phyloP scores from a whole-genome alignment of 2,329 filamentous ascomycete genomes.

The Achaetomium macrosporum region DNA sequence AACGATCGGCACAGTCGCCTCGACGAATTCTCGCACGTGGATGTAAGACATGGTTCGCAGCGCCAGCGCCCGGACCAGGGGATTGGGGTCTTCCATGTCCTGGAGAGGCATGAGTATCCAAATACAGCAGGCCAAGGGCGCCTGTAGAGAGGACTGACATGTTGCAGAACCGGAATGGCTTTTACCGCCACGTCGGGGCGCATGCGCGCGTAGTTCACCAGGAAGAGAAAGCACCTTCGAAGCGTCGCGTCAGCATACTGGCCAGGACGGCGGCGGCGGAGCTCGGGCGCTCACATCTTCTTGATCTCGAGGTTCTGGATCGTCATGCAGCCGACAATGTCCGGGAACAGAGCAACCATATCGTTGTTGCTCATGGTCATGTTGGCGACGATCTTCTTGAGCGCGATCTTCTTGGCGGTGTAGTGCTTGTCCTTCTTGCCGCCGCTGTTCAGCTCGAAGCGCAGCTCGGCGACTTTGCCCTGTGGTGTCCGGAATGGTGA shows the following conservation, averaged over 20 bases:
- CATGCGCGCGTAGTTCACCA: constrained; percentile 94
- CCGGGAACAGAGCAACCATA: constrained; percentile 95
- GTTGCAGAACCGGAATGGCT: constrained; percentile 79
- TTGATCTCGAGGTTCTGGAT: constrained; percentile 95
- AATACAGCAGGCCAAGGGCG: not conserved
- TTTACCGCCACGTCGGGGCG: constrained; percentile 92
- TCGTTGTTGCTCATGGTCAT: constrained; percentile 99
- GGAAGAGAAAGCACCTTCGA: constrained; percentile 86
- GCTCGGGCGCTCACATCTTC: constrained; percentile 72
- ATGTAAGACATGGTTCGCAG: constrained; percentile 96
- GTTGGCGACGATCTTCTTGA: constrained; percentile 99
- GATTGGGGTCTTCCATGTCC: constrained; percentile 93
- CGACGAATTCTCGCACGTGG: constrained; percentile 92
- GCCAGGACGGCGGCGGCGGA: not conserved
- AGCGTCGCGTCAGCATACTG: not conserved
- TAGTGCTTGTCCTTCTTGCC: constrained; percentile 98
- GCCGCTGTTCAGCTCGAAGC: constrained; percentile 86
- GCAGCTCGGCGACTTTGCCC: constrained; percentile 98
- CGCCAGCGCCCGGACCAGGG: constrained; percentile 84
- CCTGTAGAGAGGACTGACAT: constrained; percentile 44
- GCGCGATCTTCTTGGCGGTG: constrained; percentile 88
- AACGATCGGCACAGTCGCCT: constrained; percentile 78
- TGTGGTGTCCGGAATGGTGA: constrained; percentile 58
- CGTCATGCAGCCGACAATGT: constrained; percentile 92
- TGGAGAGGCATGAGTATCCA: constrained; percentile 33